Evolutionary conservation across 768 basidiomycete genomes (phyloP).

Genomic region (Termitomyces sp.): DNA sequence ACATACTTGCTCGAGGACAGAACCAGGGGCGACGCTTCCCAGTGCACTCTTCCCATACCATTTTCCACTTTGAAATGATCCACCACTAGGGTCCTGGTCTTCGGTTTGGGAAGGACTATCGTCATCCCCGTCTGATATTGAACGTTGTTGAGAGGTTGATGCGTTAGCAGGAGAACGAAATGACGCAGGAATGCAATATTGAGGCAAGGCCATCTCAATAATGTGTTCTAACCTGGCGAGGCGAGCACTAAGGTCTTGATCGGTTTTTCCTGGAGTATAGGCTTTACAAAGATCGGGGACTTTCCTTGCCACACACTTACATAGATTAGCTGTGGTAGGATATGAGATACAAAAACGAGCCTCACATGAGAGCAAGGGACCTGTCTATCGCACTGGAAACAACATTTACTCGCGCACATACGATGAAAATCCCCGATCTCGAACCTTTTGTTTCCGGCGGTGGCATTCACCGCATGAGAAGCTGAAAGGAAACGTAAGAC

Average conservation of each 20-base stretch:
- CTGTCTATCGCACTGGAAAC: conserved; percentile 73
- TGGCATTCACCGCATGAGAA: conserved; percentile 88
- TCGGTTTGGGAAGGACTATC: conserved; percentile 69
- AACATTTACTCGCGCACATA: conserved; percentile 10
- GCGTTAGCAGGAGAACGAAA: conserved; percentile 25
- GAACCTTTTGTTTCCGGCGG: conserved; percentile 81
- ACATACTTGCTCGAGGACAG: conserved; percentile 72
- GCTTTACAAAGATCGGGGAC: conserved; percentile 85
- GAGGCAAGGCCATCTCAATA: conserved; percentile 73
- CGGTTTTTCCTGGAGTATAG: conserved; percentile 82
- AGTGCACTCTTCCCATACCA: conserved; percentile 85
- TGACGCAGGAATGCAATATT: conserved; percentile 48
- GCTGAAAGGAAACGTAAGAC: conserved; percentile 27
- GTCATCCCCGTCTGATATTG: conserved; percentile 54
- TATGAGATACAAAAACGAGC: conserved; percentile 10
- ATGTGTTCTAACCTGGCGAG: conserved; percentile 76
- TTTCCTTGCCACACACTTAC: conserved; percentile 75
- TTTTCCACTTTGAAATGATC: conserved; percentile 76
- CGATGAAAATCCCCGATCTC: conserved; percentile 2
- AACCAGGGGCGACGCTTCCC: conserved; percentile 75
- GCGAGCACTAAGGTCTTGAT: conserved; percentile 74
- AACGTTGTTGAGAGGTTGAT: conserved; percentile 32
- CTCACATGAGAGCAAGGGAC: conserved; percentile 79
- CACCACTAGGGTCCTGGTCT: conserved; percentile 70
- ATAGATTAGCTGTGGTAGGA: conserved; percentile 11